Base-by-base conservation (phyloP, 2,329 filamentous ascomycete species). In the Arthroderma sp. region DNA sequence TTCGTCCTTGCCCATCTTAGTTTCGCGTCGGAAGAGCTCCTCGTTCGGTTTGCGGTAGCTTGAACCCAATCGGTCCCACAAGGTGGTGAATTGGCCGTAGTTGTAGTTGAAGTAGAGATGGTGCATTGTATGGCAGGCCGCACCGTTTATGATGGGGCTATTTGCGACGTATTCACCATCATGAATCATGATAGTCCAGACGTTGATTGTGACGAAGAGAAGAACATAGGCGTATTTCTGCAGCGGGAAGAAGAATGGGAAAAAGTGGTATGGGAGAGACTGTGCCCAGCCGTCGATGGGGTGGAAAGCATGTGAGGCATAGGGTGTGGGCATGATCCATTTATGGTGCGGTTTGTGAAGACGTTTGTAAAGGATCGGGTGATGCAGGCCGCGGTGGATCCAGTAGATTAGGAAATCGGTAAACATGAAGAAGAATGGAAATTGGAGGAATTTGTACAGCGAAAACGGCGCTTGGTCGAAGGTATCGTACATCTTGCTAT, bases 321-420 rank as follows among this genome's bases (percentile, higher is more conserved):
- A 95, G 0, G 89, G 89, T 3, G 86, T 94, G 3, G 89, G 89
- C 86, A 95, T 93, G 67, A 96, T 95, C 89, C 89, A 96, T 72
- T 94, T 95, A 79, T 96, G 89, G 68, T 96, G 89, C 53, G 87
- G 82, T 77, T 96, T 96, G 77, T 96, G 89, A 41, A 95, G 74
- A 53, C 72, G 72, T 71, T 88, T 93, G 77, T 96, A 96, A 54
- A 91, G 62, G 39, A 66, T 59, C 10, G 84, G 84, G 65, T 87
- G 81, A 67, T 94, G 87, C 50, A 93, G 74, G 46, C 77, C 82
- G 46, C 87, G 82, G 70, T 94, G 87, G 57, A 93, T 89, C 75
- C 83, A 86, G 73, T 94, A 94, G 69, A 94, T 88, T 68, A 74
- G 80, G 64, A 82, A 82, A 67, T 94, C 87, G 68, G 87, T 94